Evolutionary conservation across 164 flowering plant species (phyloP), one percentile per base, ranked within the genome.

Genomic region (Vitis riparia): DNA sequence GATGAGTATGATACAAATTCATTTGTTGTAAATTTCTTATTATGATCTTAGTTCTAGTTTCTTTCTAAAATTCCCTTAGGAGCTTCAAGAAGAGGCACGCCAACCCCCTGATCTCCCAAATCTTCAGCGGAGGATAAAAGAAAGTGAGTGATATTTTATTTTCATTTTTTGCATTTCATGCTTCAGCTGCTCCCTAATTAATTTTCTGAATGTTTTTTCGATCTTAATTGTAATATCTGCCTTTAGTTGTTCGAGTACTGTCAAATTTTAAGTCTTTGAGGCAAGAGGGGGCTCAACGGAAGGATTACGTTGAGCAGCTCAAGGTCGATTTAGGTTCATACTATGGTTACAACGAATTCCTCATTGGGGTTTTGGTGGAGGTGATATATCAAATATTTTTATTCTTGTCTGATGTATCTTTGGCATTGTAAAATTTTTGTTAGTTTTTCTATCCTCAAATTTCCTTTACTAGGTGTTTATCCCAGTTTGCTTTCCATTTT

Each of bases 291-390:
- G 71, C 77, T 11, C 47, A 88, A 52, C 72, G 97, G 66, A 91
- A 90, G 80, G 91, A 96, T 65, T 93, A 96, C 53, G 67, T 87
- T 65, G 87, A 86, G 65, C 98, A 90, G 75, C 95, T 96, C 65
- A 87, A 85, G 71, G 71, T 65, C 65, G 98, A 96, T 68, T 80
- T 96, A 70, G 67, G 85, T 70, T 88, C 97, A 66, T 96, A 90
- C 75, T 93, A 91, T 81, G 99, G 98, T 58, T 96, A 96, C 86
- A 96, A 96, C 83, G 95, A 96, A 3, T 96, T 90, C 73, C 80
- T 96, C 16, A 93, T 93, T 80, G 95, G 83, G 44, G 76, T 75
- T 75, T 67, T 96, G 52, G 79, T 93, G 37, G 99, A 96, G 95
- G 98, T 96, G 65, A 65, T 68, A 16, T 29, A 6, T 55, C 23